Base-by-base conservation (phyloP, 1,284 basidiomycete genomes). In the Somion occarium region DNA sequence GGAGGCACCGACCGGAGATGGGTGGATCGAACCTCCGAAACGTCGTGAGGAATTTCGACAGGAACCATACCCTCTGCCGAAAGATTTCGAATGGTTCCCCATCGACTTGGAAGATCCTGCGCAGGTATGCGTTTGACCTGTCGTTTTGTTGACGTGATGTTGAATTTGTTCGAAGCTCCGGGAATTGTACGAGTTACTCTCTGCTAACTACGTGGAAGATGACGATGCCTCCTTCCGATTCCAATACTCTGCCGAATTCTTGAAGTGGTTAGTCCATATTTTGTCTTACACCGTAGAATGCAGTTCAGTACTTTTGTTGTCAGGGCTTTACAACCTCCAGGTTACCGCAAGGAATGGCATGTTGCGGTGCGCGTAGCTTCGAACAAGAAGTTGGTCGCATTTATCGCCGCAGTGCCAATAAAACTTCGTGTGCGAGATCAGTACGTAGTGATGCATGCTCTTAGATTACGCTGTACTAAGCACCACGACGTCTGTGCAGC, bases 131-230 rank as follows among this genome's bases (percentile, higher is more conserved):
- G 42, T 37, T n/a, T 38, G 22, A 30, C 27, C 23, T 5, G 7
- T 7, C 27, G 19, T 12, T 22, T 11, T 42, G 9, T 25, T 47
- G 7, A 38, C 26, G 27, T 27, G 22, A 38, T 27, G 56, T 49
- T 55, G 34, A 3, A 24, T 19, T 42, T 22, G 24, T 39, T 9
- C 13, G 0, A 58, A 98, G 91, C 80, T 87, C 56, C 87, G 90
- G 64, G 97, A 99, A 67, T 85, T 98, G 9, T 93, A 98, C 63
- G 88, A 94, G 55, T 77, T 99, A 5, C 76, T 99, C 19, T 96
- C 92, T 1, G 76, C 86, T 11, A 92, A 99, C 70, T 99, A 99
- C 61, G 95, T 99, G 44, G 97, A 99, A 69, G 97, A 99, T 66
- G 89, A 93, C 60, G 90, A 95, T 51, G 94, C 95, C 4, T 83